Base-by-base conservation (phyloP, 768 basidiomycete species). In the Melanogaster broomeanus region DNA sequence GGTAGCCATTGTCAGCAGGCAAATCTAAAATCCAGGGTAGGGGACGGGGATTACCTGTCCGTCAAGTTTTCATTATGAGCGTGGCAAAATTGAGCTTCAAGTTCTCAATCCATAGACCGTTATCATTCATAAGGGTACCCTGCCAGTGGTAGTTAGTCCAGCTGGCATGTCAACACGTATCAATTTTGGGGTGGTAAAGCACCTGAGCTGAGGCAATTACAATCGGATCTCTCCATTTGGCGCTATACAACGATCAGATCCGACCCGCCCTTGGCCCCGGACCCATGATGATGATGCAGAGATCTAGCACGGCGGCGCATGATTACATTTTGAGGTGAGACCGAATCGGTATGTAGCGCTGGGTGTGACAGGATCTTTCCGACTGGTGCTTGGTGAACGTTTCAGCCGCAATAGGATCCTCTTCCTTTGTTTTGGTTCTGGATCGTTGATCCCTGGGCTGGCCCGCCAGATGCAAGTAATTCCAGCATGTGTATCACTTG, bases 171-270 rank as follows among this genome's bases (percentile, higher is more conserved):
- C 30, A n/a, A 34, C 22, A 15, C 43, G 25, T 10, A 24, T 28
- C 12, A 15, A 28, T 46, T 37, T 44, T 31, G 42, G 16, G 45
- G 21, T 24, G 21, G 19, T 31, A n/a, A n/a, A n/a, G n/a, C n/a
- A n/a, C n/a, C n/a, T n/a, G 27, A 25, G 22, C 22, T 13, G 35
- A 18, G 13, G 37, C 7, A 27, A 12, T 47, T 37, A 25, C 7
- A 27, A 12, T 47, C 45, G 45, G 45, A 47, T 47, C 34, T 38
- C 38, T 39, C 35, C 37, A 18, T 39, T n/a, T 37, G 24, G 35
- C 21, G 16, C 25, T 35, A 54, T 78, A 69, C 59, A 84, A 80
- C 13, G 81, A 75, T 61, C 86, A 15, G 82, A 84, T 15, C 90
- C 71, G 27, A 88, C 83, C n/a, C n/a, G n/a, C n/a, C n/a, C n/a